Conservation (phyloP, 148 eudicot species). For the Beta vulgaris region DNA sequence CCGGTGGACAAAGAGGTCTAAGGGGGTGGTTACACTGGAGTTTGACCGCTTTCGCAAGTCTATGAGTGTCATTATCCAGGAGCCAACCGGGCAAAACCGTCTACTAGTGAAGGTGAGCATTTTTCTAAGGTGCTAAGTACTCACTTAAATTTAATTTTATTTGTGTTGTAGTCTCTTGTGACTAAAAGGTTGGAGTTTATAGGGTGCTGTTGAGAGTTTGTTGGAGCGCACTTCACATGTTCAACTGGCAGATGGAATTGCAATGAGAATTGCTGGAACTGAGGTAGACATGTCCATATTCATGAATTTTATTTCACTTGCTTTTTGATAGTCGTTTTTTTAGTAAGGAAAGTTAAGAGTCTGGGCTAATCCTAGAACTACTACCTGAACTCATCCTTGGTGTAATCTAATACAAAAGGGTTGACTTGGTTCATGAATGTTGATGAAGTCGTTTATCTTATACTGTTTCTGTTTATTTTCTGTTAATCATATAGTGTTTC, state of each 20-base stretch:
- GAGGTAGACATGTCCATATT: slow-evolving; percentile 56
- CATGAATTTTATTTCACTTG: too few relatives aligned
- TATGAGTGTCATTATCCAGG: slow-evolving; percentile 77
- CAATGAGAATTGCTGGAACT: slow-evolving; percentile 90
- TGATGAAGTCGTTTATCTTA: not conserved
- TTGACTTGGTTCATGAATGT: slow-evolving; percentile 3
- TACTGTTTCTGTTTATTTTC: not conserved
- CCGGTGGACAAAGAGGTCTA: slow-evolving; percentile 73
- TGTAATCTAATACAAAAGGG: too few relatives aligned
- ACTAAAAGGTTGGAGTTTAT: slow-evolving; percentile 20
- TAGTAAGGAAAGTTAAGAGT: too few relatives aligned
- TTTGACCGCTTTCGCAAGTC: slow-evolving; percentile 90
- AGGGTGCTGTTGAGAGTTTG: slow-evolving; percentile 93
- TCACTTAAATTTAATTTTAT: not conserved
- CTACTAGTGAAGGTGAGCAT: slow-evolving; percentile 86
- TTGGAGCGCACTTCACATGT: slow-evolving; percentile 68
- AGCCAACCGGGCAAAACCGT: slow-evolving; percentile 59
- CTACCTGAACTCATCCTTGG: too few relatives aligned
- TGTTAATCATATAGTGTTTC: too few relatives aligned
- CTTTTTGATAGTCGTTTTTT: too few relatives aligned
- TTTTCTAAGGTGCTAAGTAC: slow-evolving; percentile 5
- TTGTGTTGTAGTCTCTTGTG: not conserved
- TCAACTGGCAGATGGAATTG: slow-evolving; percentile 89
- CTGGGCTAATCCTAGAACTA: too few relatives aligned
- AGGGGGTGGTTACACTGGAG: slow-evolving; percentile 71